Conservation (phyloP, 345 rosid genomes). For the Dovyalis caffra region DNA sequence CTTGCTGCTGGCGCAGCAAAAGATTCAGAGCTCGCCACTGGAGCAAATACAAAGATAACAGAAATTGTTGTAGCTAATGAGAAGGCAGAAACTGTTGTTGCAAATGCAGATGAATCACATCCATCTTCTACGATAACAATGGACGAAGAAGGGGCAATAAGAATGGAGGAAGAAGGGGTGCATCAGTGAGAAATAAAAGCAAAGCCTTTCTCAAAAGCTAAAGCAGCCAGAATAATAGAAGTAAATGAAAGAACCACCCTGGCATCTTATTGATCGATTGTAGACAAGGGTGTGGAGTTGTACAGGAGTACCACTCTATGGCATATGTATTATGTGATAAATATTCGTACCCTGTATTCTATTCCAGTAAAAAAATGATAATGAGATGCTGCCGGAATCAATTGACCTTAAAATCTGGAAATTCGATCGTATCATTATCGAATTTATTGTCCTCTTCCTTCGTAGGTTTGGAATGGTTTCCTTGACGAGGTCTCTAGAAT, state of each 20-base stretch:
- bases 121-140: neutral
- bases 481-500: neutral
- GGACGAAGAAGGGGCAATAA: no score
- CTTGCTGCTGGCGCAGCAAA: no score
- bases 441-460: neutral
- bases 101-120: neutral
- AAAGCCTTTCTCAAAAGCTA: no score
- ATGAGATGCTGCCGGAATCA: neutral
- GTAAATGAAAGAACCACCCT: no score
- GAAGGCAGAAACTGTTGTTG: constrained; percentile 1
- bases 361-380: neutral
- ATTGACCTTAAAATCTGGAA: neutral
- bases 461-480: neutral
- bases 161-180: no score
- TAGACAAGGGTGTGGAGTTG: no score
- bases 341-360: neutral
- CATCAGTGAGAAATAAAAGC: neutral
- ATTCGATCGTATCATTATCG: neutral
- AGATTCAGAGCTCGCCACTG: no score
- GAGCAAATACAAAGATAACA: neutral
- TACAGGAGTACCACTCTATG: no score
- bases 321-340: no score
- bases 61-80: neutral
- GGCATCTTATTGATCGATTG: no score
- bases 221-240: no score